Evolutionary conservation across 805 yeast species (phyloP).

Genomic region (Hanseniaspora osmophila): DNA sequence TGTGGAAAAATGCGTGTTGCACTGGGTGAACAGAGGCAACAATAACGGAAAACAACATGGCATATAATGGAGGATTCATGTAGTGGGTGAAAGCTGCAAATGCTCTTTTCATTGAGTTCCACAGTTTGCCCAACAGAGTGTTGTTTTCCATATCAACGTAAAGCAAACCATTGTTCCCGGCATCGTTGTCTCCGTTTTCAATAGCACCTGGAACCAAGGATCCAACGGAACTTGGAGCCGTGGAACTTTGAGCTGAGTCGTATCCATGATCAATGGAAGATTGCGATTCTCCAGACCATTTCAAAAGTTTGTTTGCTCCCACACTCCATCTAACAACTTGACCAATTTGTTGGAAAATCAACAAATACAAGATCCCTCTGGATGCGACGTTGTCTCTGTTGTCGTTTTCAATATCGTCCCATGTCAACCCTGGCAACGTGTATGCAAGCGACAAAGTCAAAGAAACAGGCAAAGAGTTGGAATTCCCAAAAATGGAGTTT

Average conservation of each 20-base stretch:
- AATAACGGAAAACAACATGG: conserved; percentile 54
- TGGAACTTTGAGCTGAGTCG: conserved; percentile 2
- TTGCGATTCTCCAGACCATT: conserved; percentile 24
- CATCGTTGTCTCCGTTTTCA: conserved; percentile 2
- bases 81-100: conserved; percentile 23
- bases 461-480: conserved; percentile 88
- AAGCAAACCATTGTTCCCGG: background rate
- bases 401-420: conserved; percentile 63
- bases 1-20: conserved; percentile 42
- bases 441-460: conserved; percentile 67
- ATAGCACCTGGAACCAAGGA: background rate
- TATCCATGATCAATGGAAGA: background rate
- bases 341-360: conserved; percentile 72
- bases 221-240: conserved; percentile 1
- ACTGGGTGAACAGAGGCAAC: conserved; percentile 54
- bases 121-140: conserved; percentile 10
- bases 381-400: conserved; percentile 57
- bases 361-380: conserved; percentile 58
- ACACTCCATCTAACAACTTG: conserved; percentile 77
- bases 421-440: conserved; percentile 57
- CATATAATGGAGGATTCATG: conserved; percentile 76
- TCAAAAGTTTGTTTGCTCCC: conserved; percentile 64
- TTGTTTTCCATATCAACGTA: background rate
- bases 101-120: conserved; percentile 4
- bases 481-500: conserved; percentile 93